These are phyloP conservation scores for Gremmenia infestans DNA, from an alignment of 2,329 filamentous ascomycete genomes.

Conservation along the genomic window DNA sequence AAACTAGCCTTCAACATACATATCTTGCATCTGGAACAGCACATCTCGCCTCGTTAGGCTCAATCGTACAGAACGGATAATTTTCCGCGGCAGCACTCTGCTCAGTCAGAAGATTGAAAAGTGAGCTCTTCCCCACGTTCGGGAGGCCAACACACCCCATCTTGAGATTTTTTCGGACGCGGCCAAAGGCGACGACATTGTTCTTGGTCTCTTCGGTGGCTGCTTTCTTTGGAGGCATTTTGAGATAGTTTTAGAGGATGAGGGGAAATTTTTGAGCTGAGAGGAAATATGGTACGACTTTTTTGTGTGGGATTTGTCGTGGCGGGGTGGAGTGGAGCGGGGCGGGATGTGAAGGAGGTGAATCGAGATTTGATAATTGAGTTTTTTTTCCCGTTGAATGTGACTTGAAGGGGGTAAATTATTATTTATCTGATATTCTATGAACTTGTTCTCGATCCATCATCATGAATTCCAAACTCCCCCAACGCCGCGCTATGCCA, in stretches of 20 bases:
- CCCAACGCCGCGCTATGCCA: background rate
- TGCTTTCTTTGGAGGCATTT: constrained; percentile 40
- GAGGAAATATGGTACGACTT: background rate
- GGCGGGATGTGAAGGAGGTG: background rate
- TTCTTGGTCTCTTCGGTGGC: constrained; percentile 33
- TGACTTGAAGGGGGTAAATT: background rate
- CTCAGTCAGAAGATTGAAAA: constrained; percentile 43
- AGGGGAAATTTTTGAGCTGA: background rate
- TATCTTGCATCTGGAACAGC: constrained; percentile 41
- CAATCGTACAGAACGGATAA: constrained; percentile 44
- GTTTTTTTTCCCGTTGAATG: background rate
- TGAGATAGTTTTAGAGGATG: background rate
- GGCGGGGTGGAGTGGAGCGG: background rate
- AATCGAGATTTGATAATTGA: background rate
- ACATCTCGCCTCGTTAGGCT: constrained; percentile 43
- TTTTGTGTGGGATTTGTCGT: background rate
- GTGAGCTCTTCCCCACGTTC: constrained; percentile 42
- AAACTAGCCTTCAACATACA: constrained; percentile 26
- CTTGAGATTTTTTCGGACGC: constrained; percentile 41
- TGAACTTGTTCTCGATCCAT: background rate
- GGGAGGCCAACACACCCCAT: constrained; percentile 44
- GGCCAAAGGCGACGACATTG: constrained; percentile 43
- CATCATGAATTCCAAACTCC: background rate
- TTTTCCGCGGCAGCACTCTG: constrained; percentile 42
- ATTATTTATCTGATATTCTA: background rate